A percentile compares a stretch with the other conserved stretches of the same genome.
These are phyloP conservation scores for Alternaria hordeiaustralica DNA, from an alignment of 2,329 filamentous ascomycete species.

Conservation along the genomic window DNA sequence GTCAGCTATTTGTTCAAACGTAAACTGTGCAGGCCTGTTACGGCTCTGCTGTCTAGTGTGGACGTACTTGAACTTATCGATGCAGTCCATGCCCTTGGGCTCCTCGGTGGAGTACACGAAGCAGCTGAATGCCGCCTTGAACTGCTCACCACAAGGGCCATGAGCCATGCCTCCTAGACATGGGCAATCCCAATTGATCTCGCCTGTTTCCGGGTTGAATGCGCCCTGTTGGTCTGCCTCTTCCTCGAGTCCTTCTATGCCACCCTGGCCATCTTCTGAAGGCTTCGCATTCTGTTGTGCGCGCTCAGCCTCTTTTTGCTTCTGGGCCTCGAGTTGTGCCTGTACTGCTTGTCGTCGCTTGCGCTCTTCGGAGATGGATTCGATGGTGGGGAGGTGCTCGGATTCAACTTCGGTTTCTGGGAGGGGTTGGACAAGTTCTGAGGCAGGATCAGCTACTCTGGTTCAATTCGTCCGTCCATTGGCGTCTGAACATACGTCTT, in stretches of 20 bases:
- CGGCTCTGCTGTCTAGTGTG: background rate
- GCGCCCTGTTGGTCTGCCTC: conserved; percentile 88
- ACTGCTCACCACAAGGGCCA: conserved; percentile 93
- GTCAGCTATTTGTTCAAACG: conserved; percentile 6
- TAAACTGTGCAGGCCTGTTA: background rate
- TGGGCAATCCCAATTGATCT: conserved; percentile 99
- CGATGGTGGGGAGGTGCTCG: conserved; percentile 54
- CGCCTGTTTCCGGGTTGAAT: conserved; percentile 97
- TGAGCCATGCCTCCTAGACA: conserved; percentile 97
- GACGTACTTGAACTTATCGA: conserved; percentile 93
- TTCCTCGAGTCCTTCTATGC: conserved; percentile 70
- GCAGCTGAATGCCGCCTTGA: conserved; percentile 95
- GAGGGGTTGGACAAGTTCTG: conserved; percentile 38
- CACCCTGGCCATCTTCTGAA: conserved; percentile 28
- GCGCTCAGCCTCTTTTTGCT: conserved; percentile 25
- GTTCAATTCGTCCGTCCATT: background rate
- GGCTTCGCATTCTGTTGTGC: conserved; percentile 19
- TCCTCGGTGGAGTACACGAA: conserved; percentile 96
- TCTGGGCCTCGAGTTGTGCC: conserved; percentile 39
- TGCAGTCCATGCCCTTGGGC: conserved; percentile 96
- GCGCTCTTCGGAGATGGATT: conserved; percentile 53
- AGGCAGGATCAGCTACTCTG: background rate
- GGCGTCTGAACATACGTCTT: conserved; percentile 62
- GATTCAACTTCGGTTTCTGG: conserved; percentile 51
- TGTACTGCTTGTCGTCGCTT: conserved; percentile 42